Conservation (phyloP, 768 basidiomycete genomes). For the Termitomyces sp. region DNA sequence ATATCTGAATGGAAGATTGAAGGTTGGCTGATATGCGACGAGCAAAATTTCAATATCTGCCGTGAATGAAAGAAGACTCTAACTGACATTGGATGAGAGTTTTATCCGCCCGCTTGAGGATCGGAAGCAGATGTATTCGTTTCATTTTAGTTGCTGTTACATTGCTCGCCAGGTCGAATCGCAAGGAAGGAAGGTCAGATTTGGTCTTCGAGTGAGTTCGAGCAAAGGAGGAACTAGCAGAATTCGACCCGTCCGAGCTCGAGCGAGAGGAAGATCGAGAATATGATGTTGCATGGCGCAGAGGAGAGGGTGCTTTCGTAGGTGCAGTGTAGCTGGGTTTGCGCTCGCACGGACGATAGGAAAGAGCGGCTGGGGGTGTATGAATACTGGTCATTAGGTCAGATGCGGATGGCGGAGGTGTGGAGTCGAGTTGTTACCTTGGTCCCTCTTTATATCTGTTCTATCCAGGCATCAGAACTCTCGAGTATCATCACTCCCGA, state of each 20-base stretch:
- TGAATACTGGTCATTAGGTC: not conserved
- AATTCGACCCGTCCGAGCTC: not conserved
- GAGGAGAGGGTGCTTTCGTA: constrained; percentile 13
- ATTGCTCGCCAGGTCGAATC: constrained; percentile 1
- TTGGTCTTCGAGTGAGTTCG: not conserved
- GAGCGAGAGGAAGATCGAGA: constrained; percentile 2
- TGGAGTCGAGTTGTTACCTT: not conserved
- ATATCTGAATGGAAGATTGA: constrained; percentile 9
- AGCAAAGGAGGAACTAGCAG: not conserved
- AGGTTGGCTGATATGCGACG: constrained; percentile 4
- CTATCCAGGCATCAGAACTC: constrained; percentile 13
- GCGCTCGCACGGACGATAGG: constrained; percentile 2
- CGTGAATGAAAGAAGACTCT: not conserved
- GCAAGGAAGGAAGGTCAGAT: constrained; percentile 3
- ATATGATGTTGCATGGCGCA: constrained; percentile 16
- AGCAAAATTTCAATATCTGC: not conserved
- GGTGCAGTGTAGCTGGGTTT: constrained; percentile 10
- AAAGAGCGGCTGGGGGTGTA: not conserved
- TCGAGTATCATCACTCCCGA: constrained; percentile 8
- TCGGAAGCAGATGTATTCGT: constrained; percentile 8
- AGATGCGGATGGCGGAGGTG: not conserved
- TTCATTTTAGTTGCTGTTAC: constrained; percentile 1
- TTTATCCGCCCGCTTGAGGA: constrained; percentile 5
- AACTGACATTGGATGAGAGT: constrained; percentile 5
- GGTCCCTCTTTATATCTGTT: constrained; percentile 10